Conservation (phyloP, 2,329 filamentous ascomycete species). For the Cladophialophora psammophila region DNA sequence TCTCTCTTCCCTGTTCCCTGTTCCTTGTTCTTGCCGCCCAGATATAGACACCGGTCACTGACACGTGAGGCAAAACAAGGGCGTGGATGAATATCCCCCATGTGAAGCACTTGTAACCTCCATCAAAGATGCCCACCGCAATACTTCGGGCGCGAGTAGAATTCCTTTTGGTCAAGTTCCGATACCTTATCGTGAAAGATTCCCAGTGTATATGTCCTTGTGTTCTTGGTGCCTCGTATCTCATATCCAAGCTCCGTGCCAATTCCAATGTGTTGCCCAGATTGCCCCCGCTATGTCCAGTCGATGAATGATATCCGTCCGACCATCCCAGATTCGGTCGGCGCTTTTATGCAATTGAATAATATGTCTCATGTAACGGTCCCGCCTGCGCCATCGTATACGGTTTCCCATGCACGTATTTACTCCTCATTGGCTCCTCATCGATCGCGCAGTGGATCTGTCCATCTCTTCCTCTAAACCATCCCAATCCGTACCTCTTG, state of each 20-base stretch:
- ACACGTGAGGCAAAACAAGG: not conserved
- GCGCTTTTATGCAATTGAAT: constrained; percentile 27
- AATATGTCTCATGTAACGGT: constrained; percentile 36
- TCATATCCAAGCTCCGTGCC: not conserved
- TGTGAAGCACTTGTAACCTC: not conserved
- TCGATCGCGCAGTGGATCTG: constrained; percentile 79
- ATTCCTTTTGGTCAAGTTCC: not conserved
- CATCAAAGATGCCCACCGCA: not conserved
- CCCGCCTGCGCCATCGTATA: constrained; percentile 44
- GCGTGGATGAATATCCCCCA: not conserved
- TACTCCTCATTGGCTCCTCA: constrained; percentile 72
- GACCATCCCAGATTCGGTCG: not conserved
- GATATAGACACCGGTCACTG: not conserved
- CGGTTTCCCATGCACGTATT: constrained; percentile 68
- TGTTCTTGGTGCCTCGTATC: constrained; percentile 2
- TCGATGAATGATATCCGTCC: not conserved
- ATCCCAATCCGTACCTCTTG: constrained; percentile 77
- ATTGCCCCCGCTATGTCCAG: not conserved
- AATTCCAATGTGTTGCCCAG: not conserved
- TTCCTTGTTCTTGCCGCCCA: not conserved
- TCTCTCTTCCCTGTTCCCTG: not conserved
- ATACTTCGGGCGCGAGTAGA: not conserved
- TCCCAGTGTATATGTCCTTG: not conserved
- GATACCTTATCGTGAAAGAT: not conserved
- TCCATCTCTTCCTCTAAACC: constrained; percentile 77